Conservation (phyloP, 768 basidiomycete species). For the Botryobasidium botryosum region DNA sequence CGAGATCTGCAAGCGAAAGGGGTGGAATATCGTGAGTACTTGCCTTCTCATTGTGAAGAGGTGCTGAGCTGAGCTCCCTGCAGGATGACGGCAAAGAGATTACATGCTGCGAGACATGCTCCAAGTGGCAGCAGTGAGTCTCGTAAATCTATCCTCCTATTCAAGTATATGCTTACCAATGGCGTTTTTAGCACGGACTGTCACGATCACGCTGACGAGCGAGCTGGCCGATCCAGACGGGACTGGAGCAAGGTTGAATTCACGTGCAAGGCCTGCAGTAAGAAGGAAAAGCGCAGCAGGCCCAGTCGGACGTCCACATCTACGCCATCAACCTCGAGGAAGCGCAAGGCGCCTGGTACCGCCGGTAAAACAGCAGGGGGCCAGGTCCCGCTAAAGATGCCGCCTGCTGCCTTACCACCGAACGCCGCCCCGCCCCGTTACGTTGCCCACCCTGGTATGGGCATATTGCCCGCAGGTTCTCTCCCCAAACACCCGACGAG, state of each 20-base stretch:
- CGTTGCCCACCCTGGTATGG: no score
- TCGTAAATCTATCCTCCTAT: background rate
- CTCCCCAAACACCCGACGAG: no score
- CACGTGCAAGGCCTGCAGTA: constrained; percentile 42
- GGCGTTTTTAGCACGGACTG: constrained; percentile 34
- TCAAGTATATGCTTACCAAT: background rate
- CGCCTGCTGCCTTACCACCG: no score
- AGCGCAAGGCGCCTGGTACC: no score
- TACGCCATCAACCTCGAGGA: no score
- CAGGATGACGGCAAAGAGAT: constrained; percentile 70
- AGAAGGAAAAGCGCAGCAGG: background rate
- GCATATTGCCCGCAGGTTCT: no score
- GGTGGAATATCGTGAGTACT: constrained; percentile 50
- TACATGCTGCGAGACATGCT: constrained; percentile 67
- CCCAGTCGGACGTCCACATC: no score
- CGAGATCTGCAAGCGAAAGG: constrained; percentile 61
- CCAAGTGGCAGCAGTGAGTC: constrained; percentile 63
- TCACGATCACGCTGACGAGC: constrained; percentile 54
- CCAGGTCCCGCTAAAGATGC: no score
- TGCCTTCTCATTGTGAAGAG: background rate
- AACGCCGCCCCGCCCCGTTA: no score
- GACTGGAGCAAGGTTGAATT: constrained; percentile 85
- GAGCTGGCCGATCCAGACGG: constrained; percentile 44
- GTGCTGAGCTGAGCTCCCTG: constrained; percentile 8
- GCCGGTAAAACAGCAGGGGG: no score